phyloP scores from a whole-genome alignment of 106 monocot genomes.

The Chionographis japonica region DNA sequence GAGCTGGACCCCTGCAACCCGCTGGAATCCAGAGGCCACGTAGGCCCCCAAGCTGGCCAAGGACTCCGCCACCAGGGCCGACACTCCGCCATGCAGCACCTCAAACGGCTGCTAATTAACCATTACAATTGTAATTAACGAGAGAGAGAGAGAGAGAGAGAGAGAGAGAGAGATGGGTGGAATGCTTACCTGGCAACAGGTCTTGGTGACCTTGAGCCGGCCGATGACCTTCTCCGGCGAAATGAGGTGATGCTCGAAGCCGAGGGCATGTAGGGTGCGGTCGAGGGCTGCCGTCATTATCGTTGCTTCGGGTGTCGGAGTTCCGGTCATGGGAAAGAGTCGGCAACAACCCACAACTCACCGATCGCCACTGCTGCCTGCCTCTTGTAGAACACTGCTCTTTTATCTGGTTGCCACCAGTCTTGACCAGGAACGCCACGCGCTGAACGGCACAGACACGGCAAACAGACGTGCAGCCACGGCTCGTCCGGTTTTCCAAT shows the following conservation, averaged over 20 bases:
- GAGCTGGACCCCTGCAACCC: constrained; percentile 54
- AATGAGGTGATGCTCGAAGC: constrained; percentile 42
- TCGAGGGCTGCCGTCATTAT: constrained; percentile 25
- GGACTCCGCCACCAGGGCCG: constrained; percentile 52
- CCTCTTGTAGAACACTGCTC: too few species aligned
- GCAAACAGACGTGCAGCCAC: too few species aligned
- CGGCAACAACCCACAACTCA: too few species aligned
- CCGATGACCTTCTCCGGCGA: constrained; percentile 45
- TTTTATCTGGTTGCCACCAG: too few species aligned
- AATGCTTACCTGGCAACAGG: constrained; percentile 44
- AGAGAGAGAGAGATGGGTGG: not conserved
- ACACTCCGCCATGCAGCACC: constrained; percentile 50
- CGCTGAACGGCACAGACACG: too few species aligned
- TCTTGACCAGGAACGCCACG: too few species aligned
- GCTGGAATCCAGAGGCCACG: constrained; percentile 30
- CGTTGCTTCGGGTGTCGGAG: too few species aligned
- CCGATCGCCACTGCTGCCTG: too few species aligned
- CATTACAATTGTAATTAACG: not conserved
- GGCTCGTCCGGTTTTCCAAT: too few species aligned
- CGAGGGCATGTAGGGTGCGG: constrained; percentile 29
- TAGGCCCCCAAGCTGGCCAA: constrained; percentile 58
- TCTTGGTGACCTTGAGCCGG: constrained; percentile 40
- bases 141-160: not conserved
- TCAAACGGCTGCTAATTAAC: constrained; percentile 37
- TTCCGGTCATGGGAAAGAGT: too few species aligned